Percentiles rank a stretch among this genome's conserved stretches.
Conservation (phyloP, 805 yeast genomes). For the Candida manassasensis region DNA sequence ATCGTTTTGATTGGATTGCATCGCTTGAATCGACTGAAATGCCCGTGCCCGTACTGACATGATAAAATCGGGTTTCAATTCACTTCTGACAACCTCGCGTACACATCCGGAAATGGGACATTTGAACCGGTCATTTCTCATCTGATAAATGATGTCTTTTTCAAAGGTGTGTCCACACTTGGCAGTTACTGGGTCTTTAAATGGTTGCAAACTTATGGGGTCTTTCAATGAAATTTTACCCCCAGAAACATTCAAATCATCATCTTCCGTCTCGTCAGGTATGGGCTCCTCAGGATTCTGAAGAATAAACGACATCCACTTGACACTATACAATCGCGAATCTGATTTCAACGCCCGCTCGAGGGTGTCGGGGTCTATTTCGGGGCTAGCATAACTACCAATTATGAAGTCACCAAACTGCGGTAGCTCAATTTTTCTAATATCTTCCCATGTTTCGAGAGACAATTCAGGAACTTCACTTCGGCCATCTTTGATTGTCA, state of each 20-base stretch:
- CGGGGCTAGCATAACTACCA: constrained; percentile 6
- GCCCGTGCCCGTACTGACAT: constrained; percentile 54
- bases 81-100: constrained; percentile 25
- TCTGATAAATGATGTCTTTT: constrained; percentile 35
- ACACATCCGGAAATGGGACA: constrained; percentile 65
- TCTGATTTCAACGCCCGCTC: constrained; percentile 6
- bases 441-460: constrained; percentile 18
- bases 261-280: constrained; percentile 51
- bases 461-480: constrained; percentile 12
- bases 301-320: constrained; percentile 45
- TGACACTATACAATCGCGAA: constrained; percentile 23
- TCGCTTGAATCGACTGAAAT: no score
- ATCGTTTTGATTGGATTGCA: no score
- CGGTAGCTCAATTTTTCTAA: constrained; percentile 10
- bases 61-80: constrained; percentile 43
- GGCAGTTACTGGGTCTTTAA: constrained; percentile 53
- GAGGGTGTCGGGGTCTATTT: constrained; percentile 3
- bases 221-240: constrained; percentile 66
- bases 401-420: constrained; percentile 16
- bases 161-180: constrained; percentile 65
- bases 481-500: constrained; percentile 14
- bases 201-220: constrained; percentile 55
- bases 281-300: constrained; percentile 59
- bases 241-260: constrained; percentile 63
- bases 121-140: constrained; percentile 10